Conservation (phyloP, 306 rosid genomes). For the Trifolium subterraneum region DNA sequence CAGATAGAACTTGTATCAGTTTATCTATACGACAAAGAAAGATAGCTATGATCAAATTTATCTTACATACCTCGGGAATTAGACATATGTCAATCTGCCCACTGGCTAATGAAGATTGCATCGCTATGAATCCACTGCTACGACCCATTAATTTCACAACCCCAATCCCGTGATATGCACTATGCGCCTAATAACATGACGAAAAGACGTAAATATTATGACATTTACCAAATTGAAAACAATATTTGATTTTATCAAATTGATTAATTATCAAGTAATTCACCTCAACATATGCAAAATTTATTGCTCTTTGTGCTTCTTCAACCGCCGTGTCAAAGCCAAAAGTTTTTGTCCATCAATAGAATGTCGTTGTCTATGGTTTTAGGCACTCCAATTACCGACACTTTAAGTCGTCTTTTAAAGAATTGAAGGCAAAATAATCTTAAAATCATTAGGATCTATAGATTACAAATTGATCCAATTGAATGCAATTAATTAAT, state of each 20-base stretch:
- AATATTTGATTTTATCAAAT: neutral
- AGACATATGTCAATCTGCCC: conserved; percentile 96
- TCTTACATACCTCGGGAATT: conserved; percentile 83
- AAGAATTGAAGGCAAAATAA: conserved; percentile 60
- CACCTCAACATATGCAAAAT: conserved; percentile 96
- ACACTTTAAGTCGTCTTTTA: conserved; percentile 69
- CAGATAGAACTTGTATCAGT: conserved; percentile 36
- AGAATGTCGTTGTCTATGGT: conserved; percentile 94
- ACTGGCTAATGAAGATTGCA: conserved; percentile 95
- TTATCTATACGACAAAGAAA: conserved; percentile 33
- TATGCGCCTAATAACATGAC: conserved; percentile 75
- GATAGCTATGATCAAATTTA: conserved; percentile 12
- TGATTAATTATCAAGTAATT: conserved; percentile 16
- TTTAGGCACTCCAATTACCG: conserved; percentile 95
- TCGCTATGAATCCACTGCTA: conserved; percentile 96
- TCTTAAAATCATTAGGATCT: conserved; percentile 14
- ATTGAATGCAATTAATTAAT: conserved; percentile 28
- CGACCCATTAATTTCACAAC: conserved; percentile 98
- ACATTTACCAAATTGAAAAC: conserved; percentile 9
- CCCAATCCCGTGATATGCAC: conserved; percentile 97
- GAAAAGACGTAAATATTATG: conserved; percentile 23
- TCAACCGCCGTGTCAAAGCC: conserved; percentile 99
- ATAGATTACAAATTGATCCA: conserved; percentile 28
- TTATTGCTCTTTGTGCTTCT: conserved; percentile 97
- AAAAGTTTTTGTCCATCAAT: conserved; percentile 94